Evolutionary conservation across 2,329 filamentous ascomycete genomes (phyloP), one percentile per base, ranked within the genome.

Genomic region (Neopestalotiopsis rosae): DNA sequence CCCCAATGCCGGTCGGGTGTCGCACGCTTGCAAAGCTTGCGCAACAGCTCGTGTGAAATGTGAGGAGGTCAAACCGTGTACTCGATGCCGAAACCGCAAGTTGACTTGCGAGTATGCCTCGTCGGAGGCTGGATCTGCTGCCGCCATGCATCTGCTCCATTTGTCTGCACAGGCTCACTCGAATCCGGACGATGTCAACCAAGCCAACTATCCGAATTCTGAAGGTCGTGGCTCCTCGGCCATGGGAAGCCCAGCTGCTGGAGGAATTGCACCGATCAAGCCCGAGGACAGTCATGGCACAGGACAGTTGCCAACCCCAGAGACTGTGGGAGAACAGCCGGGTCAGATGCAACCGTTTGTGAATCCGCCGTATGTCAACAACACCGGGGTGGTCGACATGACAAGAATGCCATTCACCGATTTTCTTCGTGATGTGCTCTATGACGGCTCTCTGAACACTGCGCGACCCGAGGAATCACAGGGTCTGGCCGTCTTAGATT

Each of bases 41-140:
- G 86, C 86, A 3, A 75, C 81, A 20, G 86, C 86, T 12, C 80
- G 86, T 24, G 85, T 88, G 59, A 88, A 88, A 72, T 88, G 86
- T 70, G 85, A 87, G 70, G 86, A 88, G 68, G 74, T 79, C 28
- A 88, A 88, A 76, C 86, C 86, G 40, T 88, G 86, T 73, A 81
- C 82, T 20, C 82, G 86, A 38, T 88, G 86, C 71, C 78, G 82
- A 65, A 83, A 79, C 67, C 82, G 86, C 34, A 83, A 83, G 58
- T 71, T 88, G 66, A 75, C 72, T 14, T 88, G 86, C 76, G 82
- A 83, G 67, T 81, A 77, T 69, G 75, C 77, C 4, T 76, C 78
- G 5, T 75, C 78, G 14, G 81, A 83, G 67, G 74, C 79, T 14
- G 79, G 79, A 12, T 81, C 82, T 17, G 79, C 81, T 6, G 80